phyloP scores from a whole-genome alignment of 164 flowering plant genomes.

The Buxus sempervirens region DNA sequence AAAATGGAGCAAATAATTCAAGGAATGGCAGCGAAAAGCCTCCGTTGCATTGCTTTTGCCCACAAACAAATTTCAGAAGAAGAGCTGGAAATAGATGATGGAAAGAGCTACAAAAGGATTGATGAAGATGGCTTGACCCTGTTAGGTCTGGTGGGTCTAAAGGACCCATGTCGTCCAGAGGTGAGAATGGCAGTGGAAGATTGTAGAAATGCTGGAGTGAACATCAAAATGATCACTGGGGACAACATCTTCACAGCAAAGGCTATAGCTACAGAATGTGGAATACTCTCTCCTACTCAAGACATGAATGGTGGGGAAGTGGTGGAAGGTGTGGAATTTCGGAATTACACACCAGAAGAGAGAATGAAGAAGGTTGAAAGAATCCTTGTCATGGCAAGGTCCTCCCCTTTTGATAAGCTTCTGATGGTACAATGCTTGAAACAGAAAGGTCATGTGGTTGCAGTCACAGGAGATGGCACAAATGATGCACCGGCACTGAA shows the following conservation, averaged over 20 bases:
- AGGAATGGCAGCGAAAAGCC: slow-evolving; percentile 73
- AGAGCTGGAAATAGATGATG: slow-evolving; percentile 18
- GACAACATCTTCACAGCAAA: slow-evolving; percentile 75
- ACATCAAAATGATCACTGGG: slow-evolving; percentile 77
- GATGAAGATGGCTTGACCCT: slow-evolving; percentile 46
- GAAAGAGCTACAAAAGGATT: slow-evolving; percentile 13
- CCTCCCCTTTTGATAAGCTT: slow-evolving; percentile 70
- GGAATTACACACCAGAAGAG: slow-evolving; percentile 55
- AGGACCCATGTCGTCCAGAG: slow-evolving; percentile 71
- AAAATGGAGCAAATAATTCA: slow-evolving; percentile 42
- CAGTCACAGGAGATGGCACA: slow-evolving; percentile 80
- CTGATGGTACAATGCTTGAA: slow-evolving; percentile 68
- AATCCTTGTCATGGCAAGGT: slow-evolving; percentile 76
- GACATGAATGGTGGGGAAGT: slow-evolving; percentile 29
- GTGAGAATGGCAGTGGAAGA: slow-evolving; percentile 52
- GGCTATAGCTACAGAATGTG: slow-evolving; percentile 73
- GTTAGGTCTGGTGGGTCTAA: slow-evolving; percentile 63
- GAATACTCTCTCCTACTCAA: slow-evolving; percentile 41
- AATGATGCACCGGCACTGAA: slow-evolving; percentile 78
- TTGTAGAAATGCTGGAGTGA: slow-evolving; percentile 56
- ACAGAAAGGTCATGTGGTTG: slow-evolving; percentile 65
- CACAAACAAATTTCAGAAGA: slow-evolving; percentile 31
- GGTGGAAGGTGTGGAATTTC: slow-evolving; percentile 59
- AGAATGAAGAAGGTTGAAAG: slow-evolving; percentile 41
- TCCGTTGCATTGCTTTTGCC: slow-evolving; percentile 80